Evolutionary conservation across 2,329 filamentous ascomycete species (phyloP).

Genomic region (Ceratocystis variospora): DNA sequence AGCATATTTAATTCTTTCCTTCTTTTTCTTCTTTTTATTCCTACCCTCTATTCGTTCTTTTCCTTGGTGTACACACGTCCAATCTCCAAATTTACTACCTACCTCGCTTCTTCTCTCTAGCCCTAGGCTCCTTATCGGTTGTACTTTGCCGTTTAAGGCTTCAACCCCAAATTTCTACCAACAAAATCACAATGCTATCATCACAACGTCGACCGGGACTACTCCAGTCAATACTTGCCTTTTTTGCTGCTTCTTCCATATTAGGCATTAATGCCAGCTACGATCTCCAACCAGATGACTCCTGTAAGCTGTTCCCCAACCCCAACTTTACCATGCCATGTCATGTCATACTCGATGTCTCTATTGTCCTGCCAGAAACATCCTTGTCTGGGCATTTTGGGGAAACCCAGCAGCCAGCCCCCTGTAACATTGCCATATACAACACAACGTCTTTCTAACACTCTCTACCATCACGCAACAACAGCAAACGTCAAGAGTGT

Average conservation of each 20-base stretch:
- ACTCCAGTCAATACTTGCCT: constrained; percentile 21
- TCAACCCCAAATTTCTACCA: neutral
- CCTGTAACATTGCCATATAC: neutral
- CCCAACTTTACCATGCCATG: neutral
- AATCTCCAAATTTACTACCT: constrained; percentile 4
- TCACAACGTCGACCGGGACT: neutral
- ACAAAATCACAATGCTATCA: constrained; percentile 8
- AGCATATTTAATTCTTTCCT: constrained; percentile 14
- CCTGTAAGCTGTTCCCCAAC: constrained; percentile 6
- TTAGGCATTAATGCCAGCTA: constrained; percentile 25
- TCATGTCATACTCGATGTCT: neutral
- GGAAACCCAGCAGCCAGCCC: neutral
- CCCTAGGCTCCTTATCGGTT: neutral
- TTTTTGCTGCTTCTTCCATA: constrained; percentile 23
- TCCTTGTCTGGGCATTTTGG: neutral
- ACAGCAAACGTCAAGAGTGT: constrained; percentile 38
- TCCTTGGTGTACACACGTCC: constrained; percentile 10
- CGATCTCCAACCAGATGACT: constrained; percentile 26
- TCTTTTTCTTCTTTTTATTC: constrained; percentile 6
- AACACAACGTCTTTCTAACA: constrained; percentile 2
- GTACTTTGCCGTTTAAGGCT: neutral
- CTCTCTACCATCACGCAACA: constrained; percentile 5
- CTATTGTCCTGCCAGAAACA: neutral
- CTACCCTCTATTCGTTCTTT: constrained; percentile 11
- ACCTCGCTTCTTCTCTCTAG: neutral